These are phyloP conservation scores for Populus trichocarpa DNA, from an alignment of 441 rosid genomes.

Conservation along the genomic window DNA sequence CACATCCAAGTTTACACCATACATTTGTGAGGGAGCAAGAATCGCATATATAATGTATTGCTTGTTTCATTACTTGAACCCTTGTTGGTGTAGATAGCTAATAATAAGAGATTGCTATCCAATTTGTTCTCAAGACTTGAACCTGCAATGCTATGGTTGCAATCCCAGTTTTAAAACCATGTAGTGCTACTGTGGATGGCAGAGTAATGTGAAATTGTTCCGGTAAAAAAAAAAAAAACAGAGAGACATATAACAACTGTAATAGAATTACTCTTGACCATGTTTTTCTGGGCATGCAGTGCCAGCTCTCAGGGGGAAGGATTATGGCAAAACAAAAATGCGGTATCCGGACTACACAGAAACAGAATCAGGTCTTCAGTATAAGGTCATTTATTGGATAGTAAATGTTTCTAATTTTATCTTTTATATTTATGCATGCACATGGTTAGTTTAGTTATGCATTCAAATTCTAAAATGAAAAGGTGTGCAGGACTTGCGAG, in stretches of 20 bases:
- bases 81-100: not conserved
- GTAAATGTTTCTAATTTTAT: conserved; percentile 9
- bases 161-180: not conserved
- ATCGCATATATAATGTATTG: too few relatives aligned
- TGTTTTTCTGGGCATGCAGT: conserved; percentile 39
- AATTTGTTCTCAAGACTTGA: not conserved
- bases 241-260: not conserved
- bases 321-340: conserved; percentile 94
- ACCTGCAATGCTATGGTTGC: not conserved
- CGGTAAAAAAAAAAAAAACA: not conserved
- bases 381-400: conserved; percentile 51
- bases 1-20: not conserved
- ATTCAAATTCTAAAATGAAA: conserved; percentile 20
- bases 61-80: not conserved
- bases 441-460: conserved; percentile 5
- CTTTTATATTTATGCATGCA: not conserved
- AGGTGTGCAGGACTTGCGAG: conserved; percentile 71
- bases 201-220: not conserved
- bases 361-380: conserved; percentile 91
- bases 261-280: conserved; percentile 4
- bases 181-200: not conserved
- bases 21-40: too few relatives aligned
- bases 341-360: conserved; percentile 77
- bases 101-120: not conserved
- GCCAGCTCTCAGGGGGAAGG: conserved; percentile 94